These are phyloP conservation scores for Coccomyxa sp. DNA, from an alignment of 139 green algal species.

Conservation along the genomic window DNA sequence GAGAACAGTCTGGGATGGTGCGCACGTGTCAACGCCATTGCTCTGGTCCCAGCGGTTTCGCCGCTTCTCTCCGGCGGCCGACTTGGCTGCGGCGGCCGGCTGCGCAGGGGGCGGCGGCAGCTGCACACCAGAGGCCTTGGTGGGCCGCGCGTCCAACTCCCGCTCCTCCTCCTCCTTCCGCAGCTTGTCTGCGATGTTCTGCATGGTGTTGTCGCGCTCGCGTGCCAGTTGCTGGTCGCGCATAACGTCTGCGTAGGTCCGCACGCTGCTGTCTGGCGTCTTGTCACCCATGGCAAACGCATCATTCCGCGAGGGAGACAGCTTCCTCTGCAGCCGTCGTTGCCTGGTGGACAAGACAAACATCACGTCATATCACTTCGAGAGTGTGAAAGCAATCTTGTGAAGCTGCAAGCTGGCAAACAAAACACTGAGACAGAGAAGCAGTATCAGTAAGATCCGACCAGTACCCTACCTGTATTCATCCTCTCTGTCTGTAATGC, in stretches of 20 bases:
- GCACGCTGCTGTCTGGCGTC: slow-evolving; percentile 66
- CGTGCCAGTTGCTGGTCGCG: slow-evolving; percentile 69
- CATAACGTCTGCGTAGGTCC: slow-evolving; percentile 92
- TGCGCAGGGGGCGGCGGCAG: slow-evolving; percentile 20
- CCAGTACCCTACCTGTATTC: slow-evolving; percentile 33
- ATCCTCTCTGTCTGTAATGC: slow-evolving; percentile 82
- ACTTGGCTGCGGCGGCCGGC: slow-evolving; percentile 24
- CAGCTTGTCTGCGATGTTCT: slow-evolving; percentile 84
- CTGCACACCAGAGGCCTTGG: slow-evolving; percentile 47
- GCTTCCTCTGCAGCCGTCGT: slow-evolving; percentile 69
- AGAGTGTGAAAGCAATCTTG: neutral
- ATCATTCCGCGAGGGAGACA: slow-evolving; percentile 89
- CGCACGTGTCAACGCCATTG: slow-evolving; percentile 20
- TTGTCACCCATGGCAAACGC: slow-evolving; percentile 85
- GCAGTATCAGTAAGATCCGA: neutral
- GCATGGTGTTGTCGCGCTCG: slow-evolving; percentile 85
- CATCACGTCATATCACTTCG: neutral
- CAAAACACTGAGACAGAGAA: neutral
- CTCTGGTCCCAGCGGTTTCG: slow-evolving; percentile 84
- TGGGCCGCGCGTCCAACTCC: slow-evolving; percentile 25
- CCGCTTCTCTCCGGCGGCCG: slow-evolving; percentile 42
- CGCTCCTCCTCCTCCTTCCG: slow-evolving; percentile 39
- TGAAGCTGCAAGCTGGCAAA: neutral
- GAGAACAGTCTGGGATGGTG: neutral
- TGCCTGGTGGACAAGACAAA: neutral